Percentiles rank a stretch among this genome's conserved stretches.
Evolutionary conservation across 2,329 filamentous ascomycete genomes (phyloP).

Genomic region (Pseudogymnoascus sp.): DNA sequence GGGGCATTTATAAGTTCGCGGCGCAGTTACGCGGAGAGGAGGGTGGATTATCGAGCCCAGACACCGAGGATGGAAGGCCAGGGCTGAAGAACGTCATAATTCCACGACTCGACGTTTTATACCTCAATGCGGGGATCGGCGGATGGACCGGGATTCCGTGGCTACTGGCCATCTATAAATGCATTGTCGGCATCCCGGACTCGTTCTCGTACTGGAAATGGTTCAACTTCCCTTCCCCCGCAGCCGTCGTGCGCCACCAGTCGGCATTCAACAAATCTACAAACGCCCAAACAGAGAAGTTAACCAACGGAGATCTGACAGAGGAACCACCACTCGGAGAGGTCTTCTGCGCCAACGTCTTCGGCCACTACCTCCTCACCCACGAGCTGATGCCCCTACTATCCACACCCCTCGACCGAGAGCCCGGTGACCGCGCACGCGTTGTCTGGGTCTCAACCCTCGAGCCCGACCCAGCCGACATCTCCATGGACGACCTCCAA

Average conservation of each 20-base stretch:
- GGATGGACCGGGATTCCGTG: constrained; percentile 79
- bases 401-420: constrained; percentile 26
- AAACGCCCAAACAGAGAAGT: not conserved
- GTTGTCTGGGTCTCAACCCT: constrained; percentile 85
- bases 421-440: constrained; percentile 43
- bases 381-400: constrained; percentile 76
- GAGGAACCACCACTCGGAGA: constrained; percentile 62
- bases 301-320: not conserved
- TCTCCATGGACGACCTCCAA: constrained; percentile 69
- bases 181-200: not conserved
- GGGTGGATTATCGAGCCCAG: constrained; percentile 25
- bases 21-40: constrained; percentile 18
- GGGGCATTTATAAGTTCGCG: constrained; percentile 37
- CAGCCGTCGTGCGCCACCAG: constrained; percentile 5
- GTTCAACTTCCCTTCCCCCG: not conserved
- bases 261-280: constrained; percentile 35
- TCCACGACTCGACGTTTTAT: constrained; percentile 68
- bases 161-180: constrained; percentile 46
- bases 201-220: constrained; percentile 12
- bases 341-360: constrained; percentile 87
- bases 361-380: constrained; percentile 86
- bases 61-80: constrained; percentile 25
- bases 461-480: constrained; percentile 50
- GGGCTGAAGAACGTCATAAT: constrained; percentile 48
- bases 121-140: constrained; percentile 85